Conservation (phyloP, 1,284 basidiomycete species). For the Malassezia caprae region DNA sequence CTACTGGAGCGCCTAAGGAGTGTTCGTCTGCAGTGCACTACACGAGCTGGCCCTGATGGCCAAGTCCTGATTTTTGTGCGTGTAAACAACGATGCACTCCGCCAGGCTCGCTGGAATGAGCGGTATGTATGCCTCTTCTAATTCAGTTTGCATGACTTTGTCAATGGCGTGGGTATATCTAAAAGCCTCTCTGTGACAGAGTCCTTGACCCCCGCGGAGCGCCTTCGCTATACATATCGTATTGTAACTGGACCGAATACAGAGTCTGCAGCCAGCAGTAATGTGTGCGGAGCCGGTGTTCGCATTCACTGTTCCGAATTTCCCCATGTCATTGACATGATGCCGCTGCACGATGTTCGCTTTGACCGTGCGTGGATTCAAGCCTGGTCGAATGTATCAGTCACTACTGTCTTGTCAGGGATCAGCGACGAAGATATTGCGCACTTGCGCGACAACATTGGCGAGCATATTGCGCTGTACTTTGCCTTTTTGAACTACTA, state of each 20-base stretch:
- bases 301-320: conserved; percentile 20
- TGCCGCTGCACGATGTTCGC: conserved; percentile 35
- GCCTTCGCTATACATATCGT: conserved; percentile 30
- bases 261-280: too few species aligned
- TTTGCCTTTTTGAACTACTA: conserved; percentile 46
- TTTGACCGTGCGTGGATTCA: conserved; percentile 42
- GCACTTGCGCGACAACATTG: conserved; percentile 38
- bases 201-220: conserved; percentile 20
- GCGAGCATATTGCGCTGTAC: conserved; percentile 46
- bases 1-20: conserved; percentile 22
- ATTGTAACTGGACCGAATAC: conserved; percentile 22
- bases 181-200: background rate
- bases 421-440: conserved; percentile 35
- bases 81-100: conserved; percentile 18
- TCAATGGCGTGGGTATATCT: conserved; percentile 31
- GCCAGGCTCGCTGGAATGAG: conserved; percentile 19
- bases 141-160: conserved; percentile 23
- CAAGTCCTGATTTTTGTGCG: conserved; percentile 38
- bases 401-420: conserved; percentile 22
- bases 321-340: conserved; percentile 41
- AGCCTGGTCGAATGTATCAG: conserved; percentile 28
- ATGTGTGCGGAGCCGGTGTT: conserved; percentile 26
- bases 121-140: conserved; percentile 9
- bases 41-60: conserved; percentile 24
- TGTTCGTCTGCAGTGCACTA: conserved; percentile 32